A percentile compares a stretch with the other conserved stretches of the same genome.
These are phyloP conservation scores for Populus trichocarpa DNA, from an alignment of 441 rosid species.

Conservation along the genomic window DNA sequence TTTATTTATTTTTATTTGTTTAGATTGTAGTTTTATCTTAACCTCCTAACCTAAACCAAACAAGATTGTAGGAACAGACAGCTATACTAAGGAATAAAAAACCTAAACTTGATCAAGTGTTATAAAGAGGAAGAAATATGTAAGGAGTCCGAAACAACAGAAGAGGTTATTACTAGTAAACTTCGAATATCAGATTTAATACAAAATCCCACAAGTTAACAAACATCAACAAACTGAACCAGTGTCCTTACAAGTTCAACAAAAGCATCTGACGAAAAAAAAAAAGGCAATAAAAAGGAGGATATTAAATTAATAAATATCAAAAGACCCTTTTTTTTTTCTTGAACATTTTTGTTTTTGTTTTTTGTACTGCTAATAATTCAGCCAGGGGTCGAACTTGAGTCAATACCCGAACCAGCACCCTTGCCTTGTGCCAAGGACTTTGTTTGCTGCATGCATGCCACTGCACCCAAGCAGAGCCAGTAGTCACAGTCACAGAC, in stretches of 20 bases:
- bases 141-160: no score
- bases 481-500: neutral
- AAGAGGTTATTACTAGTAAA: neutral
- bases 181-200: neutral
- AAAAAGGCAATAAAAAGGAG: neutral
- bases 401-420: constrained; percentile 99
- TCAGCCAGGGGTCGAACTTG: constrained; percentile 47
- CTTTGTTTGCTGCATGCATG: neutral
- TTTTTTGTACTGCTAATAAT: neutral
- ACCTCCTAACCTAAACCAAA: no score
- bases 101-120: neutral
- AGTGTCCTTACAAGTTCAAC: neutral
- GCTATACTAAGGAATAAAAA: no score
- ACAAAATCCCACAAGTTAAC: neutral
- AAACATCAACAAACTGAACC: neutral
- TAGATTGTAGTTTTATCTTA: no score
- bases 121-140: no score
- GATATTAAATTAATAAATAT: neutral
- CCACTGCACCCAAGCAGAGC: neutral
- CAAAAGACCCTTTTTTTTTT: neutral
- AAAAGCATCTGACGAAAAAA: neutral
- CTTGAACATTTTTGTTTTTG: neutral
- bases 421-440: constrained; percentile 44
- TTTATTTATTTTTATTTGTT: no score
- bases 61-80: no score